A percentile compares a stretch with the other conserved stretches of the same genome.
Conservation (phyloP, 176 grass and related monocot genomes). For the Bonia amplexicaulis region DNA sequence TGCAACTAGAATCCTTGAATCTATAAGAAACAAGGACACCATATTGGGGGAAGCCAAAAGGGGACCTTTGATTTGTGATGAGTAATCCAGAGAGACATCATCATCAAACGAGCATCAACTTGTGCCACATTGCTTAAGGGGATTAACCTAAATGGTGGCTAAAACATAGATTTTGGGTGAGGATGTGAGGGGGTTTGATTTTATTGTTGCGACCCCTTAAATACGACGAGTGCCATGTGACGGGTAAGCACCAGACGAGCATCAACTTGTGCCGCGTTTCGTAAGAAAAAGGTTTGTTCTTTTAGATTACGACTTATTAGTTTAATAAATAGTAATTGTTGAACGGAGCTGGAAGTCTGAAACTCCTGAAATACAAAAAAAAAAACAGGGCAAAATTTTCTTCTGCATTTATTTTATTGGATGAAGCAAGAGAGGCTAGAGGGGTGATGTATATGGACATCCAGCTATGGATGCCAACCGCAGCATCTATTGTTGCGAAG, state of each 20-base stretch:
- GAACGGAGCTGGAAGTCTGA: rapidly evolving
- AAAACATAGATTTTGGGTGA: neutral
- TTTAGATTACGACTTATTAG: too few species aligned
- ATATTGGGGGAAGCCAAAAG: neutral
- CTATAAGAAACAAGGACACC: neutral
- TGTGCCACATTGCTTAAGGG: too few species aligned
- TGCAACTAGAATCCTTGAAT: neutral
- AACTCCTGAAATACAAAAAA: too few species aligned
- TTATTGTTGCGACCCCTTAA: neutral
- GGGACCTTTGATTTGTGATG: neutral
- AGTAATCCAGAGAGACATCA: neutral
- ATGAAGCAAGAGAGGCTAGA: neutral
- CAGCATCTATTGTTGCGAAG: neutral
- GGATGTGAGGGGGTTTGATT: neutral
- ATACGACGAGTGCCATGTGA: neutral
- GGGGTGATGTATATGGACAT: neutral
- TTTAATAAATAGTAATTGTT: too few species aligned
- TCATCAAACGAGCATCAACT: too few species aligned
- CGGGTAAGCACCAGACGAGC: neutral
- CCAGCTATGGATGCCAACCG: conserved; percentile 21
- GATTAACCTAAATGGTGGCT: neutral
- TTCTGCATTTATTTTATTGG: conserved; percentile 1
- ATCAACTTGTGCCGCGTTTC: neutral
- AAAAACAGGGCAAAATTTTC: neutral
- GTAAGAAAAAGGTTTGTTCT: neutral